phyloP scores from a whole-genome alignment of 1,284 basidiomycete genomes.

The Rhodotorula sp. region DNA sequence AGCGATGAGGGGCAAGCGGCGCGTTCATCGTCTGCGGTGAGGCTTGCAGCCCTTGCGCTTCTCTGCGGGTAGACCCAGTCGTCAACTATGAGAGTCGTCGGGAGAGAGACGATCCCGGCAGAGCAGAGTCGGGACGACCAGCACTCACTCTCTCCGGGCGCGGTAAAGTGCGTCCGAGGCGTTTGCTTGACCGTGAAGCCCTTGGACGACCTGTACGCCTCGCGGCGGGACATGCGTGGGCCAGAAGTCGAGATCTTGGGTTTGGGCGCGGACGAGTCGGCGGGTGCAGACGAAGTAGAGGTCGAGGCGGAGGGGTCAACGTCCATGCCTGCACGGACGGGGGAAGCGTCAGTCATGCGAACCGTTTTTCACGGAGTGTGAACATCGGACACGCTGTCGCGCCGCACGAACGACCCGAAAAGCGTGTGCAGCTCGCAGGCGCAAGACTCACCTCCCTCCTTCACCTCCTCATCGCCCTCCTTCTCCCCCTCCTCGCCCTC shows the following conservation, averaged over 20 bases:
- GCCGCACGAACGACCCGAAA: not conserved
- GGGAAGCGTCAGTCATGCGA: too few species aligned
- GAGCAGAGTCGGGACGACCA: too few species aligned
- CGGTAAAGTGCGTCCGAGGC: constrained; percentile 31
- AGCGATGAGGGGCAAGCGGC: too few species aligned
- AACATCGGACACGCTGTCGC: too few species aligned
- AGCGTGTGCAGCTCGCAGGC: too few species aligned
- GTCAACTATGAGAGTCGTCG: too few species aligned
- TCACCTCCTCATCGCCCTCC: not conserved
- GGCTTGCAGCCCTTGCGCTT: constrained; percentile 39
- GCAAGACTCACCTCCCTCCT: constrained; percentile 14
- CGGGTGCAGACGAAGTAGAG: not conserved
- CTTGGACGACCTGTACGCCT: constrained; percentile 34
- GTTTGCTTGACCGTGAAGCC: constrained; percentile 33
- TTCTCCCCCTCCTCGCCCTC: constrained; percentile 52
- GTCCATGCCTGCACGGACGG: constrained; percentile 20
- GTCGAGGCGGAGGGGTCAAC: constrained; percentile 9
- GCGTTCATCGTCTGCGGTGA: constrained; percentile 56
- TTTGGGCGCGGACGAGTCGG: not conserved
- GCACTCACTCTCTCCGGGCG: constrained; percentile 26
- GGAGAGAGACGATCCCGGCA: too few species aligned
- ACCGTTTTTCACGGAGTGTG: too few species aligned
- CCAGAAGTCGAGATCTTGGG: constrained; percentile 37
- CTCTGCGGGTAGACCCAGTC: constrained; percentile 11
- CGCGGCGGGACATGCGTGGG: constrained; percentile 34